Conservation (phyloP, 2,329 filamentous ascomycete species). For the Uncinocarpus reesii region DNA sequence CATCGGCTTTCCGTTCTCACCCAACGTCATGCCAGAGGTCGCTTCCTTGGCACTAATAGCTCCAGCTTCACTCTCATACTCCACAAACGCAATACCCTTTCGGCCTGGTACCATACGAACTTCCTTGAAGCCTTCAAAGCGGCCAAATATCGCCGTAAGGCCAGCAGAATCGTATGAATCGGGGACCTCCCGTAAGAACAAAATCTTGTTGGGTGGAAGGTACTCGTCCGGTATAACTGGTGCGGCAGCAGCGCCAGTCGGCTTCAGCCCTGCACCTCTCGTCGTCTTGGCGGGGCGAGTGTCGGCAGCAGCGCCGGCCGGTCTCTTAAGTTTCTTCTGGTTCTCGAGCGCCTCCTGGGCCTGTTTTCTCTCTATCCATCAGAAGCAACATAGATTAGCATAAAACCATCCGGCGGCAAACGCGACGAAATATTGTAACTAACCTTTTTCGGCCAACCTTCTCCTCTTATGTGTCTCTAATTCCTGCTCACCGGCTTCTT, state of each 20-base stretch:
- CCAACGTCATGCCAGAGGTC: slow-evolving; percentile 73
- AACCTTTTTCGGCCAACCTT: slow-evolving; percentile 81
- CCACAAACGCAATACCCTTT: slow-evolving; percentile 85
- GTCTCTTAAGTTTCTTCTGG: slow-evolving; percentile 64
- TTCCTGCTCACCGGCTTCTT: slow-evolving; percentile 63
- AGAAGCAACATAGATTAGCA: neutral
- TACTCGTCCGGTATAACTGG: slow-evolving; percentile 93
- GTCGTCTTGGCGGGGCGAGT: slow-evolving; percentile 58
- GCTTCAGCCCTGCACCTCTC: slow-evolving; percentile 65
- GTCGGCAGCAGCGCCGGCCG: slow-evolving; percentile 36
- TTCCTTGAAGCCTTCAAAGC: slow-evolving; percentile 90
- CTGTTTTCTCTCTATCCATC: slow-evolving; percentile 57
- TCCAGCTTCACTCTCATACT: slow-evolving; percentile 82
- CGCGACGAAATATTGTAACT: neutral
- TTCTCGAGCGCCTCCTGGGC: slow-evolving; percentile 69
- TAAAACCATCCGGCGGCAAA: no score
- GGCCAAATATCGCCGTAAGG: slow-evolving; percentile 69
- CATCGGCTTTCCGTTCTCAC: slow-evolving; percentile 63
- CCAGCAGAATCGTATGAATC: slow-evolving; percentile 74
- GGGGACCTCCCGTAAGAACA: slow-evolving; percentile 87
- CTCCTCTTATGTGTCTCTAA: slow-evolving; percentile 78
- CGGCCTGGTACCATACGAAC: slow-evolving; percentile 79
- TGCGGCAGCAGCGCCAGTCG: slow-evolving; percentile 55
- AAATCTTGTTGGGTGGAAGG: slow-evolving; percentile 89
- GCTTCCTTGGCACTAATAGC: slow-evolving; percentile 92